phyloP scores from a whole-genome alignment of 495 filamentous ascomycete species.

The Neurospora sp. region DNA sequence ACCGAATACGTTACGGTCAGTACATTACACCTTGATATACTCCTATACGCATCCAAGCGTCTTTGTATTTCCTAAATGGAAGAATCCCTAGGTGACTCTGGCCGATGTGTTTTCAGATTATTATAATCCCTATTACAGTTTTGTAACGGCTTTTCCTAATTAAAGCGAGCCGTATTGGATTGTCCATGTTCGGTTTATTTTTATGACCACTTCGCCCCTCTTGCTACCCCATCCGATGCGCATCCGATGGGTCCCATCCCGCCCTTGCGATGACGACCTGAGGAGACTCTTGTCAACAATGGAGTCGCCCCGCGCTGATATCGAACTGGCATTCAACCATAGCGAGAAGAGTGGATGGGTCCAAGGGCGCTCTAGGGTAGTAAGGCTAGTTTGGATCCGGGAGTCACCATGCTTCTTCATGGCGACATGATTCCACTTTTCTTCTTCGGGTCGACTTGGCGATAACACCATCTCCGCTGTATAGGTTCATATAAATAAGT shows the following conservation, averaged over 20 bases:
- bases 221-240: neutral
- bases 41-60: too few species aligned
- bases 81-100: too few species aligned
- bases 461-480: neutral
- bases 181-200: too few species aligned
- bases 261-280: conserved; percentile 13
- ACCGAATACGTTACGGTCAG: too few species aligned
- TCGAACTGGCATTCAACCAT: neutral
- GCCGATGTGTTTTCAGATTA: too few species aligned
- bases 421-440: neutral
- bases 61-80: too few species aligned
- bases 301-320: conserved; percentile 11
- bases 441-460: neutral
- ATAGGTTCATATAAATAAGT: neutral
- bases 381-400: neutral
- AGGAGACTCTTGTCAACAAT: neutral
- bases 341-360: neutral
- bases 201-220: too few species aligned
- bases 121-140: too few species aligned
- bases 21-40: too few species aligned
- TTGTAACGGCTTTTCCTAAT: too few species aligned
- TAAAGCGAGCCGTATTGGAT: too few species aligned
- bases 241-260: neutral
- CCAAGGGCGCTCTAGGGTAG: neutral
- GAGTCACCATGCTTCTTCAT: neutral